Base-by-base conservation (phyloP, 1,284 basidiomycete genomes). In the Ceratobasidium sp. region DNA sequence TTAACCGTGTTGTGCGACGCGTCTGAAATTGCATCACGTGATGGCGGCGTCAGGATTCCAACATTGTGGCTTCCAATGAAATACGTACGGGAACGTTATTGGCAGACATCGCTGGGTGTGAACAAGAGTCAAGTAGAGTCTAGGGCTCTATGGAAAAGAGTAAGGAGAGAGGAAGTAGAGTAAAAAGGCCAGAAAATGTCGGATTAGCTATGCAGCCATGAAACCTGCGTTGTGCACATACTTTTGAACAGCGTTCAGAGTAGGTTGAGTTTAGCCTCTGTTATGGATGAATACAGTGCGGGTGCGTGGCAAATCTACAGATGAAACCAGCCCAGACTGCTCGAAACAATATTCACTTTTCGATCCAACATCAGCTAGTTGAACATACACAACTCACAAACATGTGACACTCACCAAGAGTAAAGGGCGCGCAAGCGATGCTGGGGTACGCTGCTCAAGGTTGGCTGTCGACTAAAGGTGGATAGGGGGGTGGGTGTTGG, bases 41-140 rank as follows among this genome's bases (percentile, higher is more conserved):
- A 59, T 57, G 12, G 18, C 23, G 46, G 43, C n/a, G 62, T 71
- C 30, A 74, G 61, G 23, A 80, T 76, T 69, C 30, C 65, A 69
- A 69, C 65, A 69, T 69, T 21, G 50, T 39, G 26, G 43, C 26
- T 46, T 50, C 23, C 21, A 5, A 53, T 21, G 18, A 43, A 52
- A 67, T 67, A 55, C 65, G 16, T 34, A 69, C 65, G 16, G 65
- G 65, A 34, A 69, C 28, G 46, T 69, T 69, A 16, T 52, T 46
- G 23, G 65, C 28, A 69, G 65, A 69, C 65, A 69, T 69, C 8
- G 53, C 30, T 46, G 16, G 34, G 53, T 28, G 5, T 14, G 6
- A 41, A 21, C 26, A 39, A 48, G 21, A 58, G 41, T 32, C 52
- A 4, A 21, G 26, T 46, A 58, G 52, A 58, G 53, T 30, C 52